phyloP scores from a whole-genome alignment of 2,329 filamentous ascomycete species.

The Penicillium occitanis region DNA sequence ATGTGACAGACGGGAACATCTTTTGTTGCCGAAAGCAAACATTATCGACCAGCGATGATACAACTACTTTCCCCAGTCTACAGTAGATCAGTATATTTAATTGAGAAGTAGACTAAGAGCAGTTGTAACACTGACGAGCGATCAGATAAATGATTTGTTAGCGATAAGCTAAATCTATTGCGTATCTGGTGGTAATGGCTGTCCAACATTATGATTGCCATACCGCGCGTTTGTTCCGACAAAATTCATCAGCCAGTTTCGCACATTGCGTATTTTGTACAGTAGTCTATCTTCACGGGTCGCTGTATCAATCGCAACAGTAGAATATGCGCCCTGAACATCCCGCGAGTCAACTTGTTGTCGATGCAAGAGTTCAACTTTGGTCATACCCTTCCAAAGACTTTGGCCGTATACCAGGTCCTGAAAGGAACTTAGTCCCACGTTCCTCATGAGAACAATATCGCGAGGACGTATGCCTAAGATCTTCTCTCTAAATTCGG shows the following conservation, averaged over 20 bases:
- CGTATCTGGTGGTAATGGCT: conserved; percentile 42
- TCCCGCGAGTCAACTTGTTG: conserved; percentile 54
- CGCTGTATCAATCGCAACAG: conserved; percentile 47
- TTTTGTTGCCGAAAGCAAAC: not conserved
- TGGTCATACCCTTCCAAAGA: conserved; percentile 68
- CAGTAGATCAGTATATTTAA: not conserved
- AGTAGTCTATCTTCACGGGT: conserved; percentile 51
- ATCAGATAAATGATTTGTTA: not conserved
- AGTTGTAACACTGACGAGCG: not conserved
- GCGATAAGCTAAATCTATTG: conserved; percentile 26
- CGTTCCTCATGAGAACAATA: conserved; percentile 74
- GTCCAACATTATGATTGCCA: conserved; percentile 24
- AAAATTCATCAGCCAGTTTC: conserved; percentile 73
- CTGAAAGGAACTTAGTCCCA: conserved; percentile 73
- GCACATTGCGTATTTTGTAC: conserved; percentile 65
- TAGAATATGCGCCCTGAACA: conserved; percentile 58
- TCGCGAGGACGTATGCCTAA: conserved; percentile 65
- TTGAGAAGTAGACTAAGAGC: not conserved
- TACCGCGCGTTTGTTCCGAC: conserved; percentile 50
- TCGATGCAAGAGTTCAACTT: conserved; percentile 65
- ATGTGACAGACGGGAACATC: conserved; percentile 6
- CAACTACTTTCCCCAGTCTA: not conserved
- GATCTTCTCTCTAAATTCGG: conserved; percentile 41
- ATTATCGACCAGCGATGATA: not conserved
- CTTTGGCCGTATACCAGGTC: conserved; percentile 82